Percentiles rank a stretch among this genome's conserved stretches.
These are phyloP conservation scores for Ceratocystis diversiconidia DNA, from an alignment of 2,329 filamentous ascomycete genomes.

Conservation along the genomic window DNA sequence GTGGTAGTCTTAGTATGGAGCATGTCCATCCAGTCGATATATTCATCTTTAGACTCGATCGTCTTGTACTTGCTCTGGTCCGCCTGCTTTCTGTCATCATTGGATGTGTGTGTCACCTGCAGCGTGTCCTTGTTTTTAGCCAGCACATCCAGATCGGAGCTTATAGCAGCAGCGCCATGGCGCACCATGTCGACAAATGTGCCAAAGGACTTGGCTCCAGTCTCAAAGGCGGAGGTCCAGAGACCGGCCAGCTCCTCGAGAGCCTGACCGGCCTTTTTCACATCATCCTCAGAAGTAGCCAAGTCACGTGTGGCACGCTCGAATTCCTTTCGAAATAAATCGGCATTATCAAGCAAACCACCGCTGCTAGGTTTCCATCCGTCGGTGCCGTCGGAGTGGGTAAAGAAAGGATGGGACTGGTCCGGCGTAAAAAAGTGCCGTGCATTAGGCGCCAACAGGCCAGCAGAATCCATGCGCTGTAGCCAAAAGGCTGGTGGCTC, in stretches of 20 bases:
- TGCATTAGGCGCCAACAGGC: conserved; percentile 26
- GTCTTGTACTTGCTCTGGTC: conserved; percentile 24
- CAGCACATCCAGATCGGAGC: conserved; percentile 15
- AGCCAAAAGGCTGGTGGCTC: conserved; percentile 33
- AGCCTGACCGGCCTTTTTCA: conserved; percentile 22
- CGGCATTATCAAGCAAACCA: conserved; percentile 21
- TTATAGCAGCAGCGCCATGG: conserved; percentile 21
- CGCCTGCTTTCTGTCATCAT: neutral
- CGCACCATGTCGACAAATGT: conserved; percentile 26
- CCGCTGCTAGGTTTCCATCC: neutral
- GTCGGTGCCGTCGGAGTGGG: neutral
- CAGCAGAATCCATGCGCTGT: conserved; percentile 26
- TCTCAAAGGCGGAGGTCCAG: conserved; percentile 25
- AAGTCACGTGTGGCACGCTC: conserved; percentile 18
- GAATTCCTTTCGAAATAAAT: conserved; percentile 25
- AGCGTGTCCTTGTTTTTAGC: conserved; percentile 4
- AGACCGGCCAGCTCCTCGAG: conserved; percentile 12
- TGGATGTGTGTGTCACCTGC: neutral
- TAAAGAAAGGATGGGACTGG: neutral
- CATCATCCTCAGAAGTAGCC: conserved; percentile 20
- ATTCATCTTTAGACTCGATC: conserved; percentile 29
- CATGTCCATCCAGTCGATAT: conserved; percentile 32
- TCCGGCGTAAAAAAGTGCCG: conserved; percentile 18
- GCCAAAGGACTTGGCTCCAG: conserved; percentile 29
- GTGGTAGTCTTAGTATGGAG: conserved; percentile 30